A percentile compares a stretch with the other conserved stretches of the same genome.
phyloP scores from a whole-genome alignment of 2,329 filamentous ascomycete species.

The Aspergillus pseudoterreus region DNA sequence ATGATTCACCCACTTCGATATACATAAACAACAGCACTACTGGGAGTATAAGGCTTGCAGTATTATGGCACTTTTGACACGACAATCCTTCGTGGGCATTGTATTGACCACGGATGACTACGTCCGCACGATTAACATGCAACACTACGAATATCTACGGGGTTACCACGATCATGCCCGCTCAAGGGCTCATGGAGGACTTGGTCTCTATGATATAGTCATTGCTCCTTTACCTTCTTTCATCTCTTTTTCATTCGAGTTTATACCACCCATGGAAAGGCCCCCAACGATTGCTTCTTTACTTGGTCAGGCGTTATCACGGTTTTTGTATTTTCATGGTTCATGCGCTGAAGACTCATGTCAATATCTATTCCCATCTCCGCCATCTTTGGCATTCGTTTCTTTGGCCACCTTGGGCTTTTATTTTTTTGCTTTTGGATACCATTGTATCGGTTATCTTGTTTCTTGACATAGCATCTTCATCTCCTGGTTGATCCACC shows the following conservation, averaged over 20 bases:
- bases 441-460: constrained; percentile 15
- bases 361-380: constrained; percentile 8
- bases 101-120: background rate
- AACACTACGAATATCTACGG: constrained; percentile 18
- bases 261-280: constrained; percentile 4
- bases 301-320: background rate
- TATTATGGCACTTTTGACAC: background rate
- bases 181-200: too few relatives aligned
- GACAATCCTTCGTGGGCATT: background rate
- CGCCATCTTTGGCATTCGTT: constrained; percentile 7
- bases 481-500: constrained; percentile 8
- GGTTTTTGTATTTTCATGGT: background rate
- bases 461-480: constrained; percentile 10
- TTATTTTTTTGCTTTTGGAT: constrained; percentile 13
- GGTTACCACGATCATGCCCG: constrained; percentile 13
- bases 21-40: too few relatives aligned
- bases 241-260: background rate
- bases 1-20: too few relatives aligned
- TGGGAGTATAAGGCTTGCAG: too few relatives aligned
- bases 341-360: constrained; percentile 9
- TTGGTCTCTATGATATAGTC: too few relatives aligned
- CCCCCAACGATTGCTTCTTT: background rate
- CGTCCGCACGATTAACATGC: constrained; percentile 17
- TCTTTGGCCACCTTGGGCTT: constrained; percentile 1
- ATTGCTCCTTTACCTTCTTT: constrained; percentile 3